Base-by-base conservation (phyloP, 2,329 filamentous ascomycete genomes). In the Trichoderma aggressivum region DNA sequence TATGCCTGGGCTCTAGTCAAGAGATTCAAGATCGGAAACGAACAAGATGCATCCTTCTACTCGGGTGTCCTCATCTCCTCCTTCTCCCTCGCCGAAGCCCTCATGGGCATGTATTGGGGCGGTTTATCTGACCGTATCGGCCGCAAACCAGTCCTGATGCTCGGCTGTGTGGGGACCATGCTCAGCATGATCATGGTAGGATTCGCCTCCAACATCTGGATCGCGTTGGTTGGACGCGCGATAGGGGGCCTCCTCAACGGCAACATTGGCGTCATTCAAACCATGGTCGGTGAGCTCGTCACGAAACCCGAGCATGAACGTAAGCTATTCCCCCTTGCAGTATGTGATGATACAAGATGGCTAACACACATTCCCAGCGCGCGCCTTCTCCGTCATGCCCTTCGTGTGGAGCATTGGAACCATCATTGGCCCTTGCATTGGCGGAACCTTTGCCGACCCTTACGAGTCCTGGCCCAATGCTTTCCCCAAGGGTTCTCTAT, bases 321-420 rank as follows among this genome's bases (percentile, higher is more conserved):
- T 93, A 82, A 85, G 90, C 88, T 47, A 7, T 18, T 7, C 26
- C 56, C 12, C 24, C 24, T n/a, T n/a, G 73, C 76, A 32, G 73
- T n/a, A 61, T 55, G 16, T 8, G 2, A 28, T 8, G 26, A 12
- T 30, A n/a, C 39, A 39, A 39, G 6, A 50, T 6, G 12, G 14
- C 67, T 36, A 63, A 73, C 77, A 76, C 61, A 60, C 53, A 66
- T 39, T 32, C 5, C 73, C 76, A 93, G 92, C 94, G 71, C 89
- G 91, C 73, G 94, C 94, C 32, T 97, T 94, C 80, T 90, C 94
- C 3, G 89, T 97, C 58, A 97, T 98, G 93, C 94, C 94, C 0
- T 97, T 97, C 78, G 92, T 97, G 8, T 98, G 94, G 94, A 91
- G 88, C 60, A 90, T 97, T 66, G 94, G 94, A 28, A 97, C 93